Evolutionary conservation across 2,329 filamentous ascomycete species (phyloP), one percentile per base, ranked within the genome.

Genomic region (Calycina herbarum): DNA sequence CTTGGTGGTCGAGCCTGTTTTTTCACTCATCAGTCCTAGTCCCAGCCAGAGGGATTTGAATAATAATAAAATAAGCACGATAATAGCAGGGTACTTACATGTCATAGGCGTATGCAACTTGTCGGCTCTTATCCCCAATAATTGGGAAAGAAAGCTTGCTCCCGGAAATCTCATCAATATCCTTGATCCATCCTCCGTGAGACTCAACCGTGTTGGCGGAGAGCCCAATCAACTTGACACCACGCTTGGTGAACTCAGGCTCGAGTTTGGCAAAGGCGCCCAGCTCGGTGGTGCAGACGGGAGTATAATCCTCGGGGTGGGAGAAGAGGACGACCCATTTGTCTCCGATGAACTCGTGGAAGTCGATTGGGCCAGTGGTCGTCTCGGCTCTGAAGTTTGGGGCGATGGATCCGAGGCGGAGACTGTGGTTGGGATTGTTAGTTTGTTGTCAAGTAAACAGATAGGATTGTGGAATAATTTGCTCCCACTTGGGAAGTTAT

Each of bases 211-310:
- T 92, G 83, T 97, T 96, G 82, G 93, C 93, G 68, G 88, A 90
- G 72, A 97, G 85, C 59, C 94, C 94, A 74, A 97, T 94, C 81
- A 97, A 88, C 86, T 97, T 96, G 75, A 94, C 92, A 70, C 88
- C 88, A 69, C 93, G 89, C 83, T 91, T 92, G 75, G 88, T 85
- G 80, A 97, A 97, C 80, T 97, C 93, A 74, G 88, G 86, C 82
- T 93, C 89, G 69, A 97, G 85, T 81, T 94, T 95, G 73, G 93
- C 91, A 75, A 97, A 96, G 67, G 93, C 93, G 69, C 93, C 94
- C 69, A 97, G 89, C 83, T 97, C 94, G 63, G 93, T 97, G 70
- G 94, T 97, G 85, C 94, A 97, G 67, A 97, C 94, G 63, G 94
- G 94, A 1, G 94, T 97, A 84, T 92, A 97, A 80, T 97, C 94